Evolutionary conservation across 352 stramenopile genomes (phyloP), one percentile per base, ranked within the genome.

Genomic region (Peronospora farinosa): DNA sequence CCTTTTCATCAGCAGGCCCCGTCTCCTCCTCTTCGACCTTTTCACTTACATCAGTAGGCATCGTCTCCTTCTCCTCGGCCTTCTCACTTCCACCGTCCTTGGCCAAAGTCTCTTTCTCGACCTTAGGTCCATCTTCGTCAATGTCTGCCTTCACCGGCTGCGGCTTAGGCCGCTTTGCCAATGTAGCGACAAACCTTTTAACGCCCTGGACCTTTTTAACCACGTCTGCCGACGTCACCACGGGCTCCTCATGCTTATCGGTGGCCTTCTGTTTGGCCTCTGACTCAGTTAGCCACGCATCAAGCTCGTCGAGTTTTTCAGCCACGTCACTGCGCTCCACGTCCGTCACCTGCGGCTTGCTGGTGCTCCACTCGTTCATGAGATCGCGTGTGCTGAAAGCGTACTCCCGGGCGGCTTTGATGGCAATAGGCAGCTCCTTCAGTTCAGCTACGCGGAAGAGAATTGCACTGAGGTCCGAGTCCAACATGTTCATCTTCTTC

Each of bases 381-480:
- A 81, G 54, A 41, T 82, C 72, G 40, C 69, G 73, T 32, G 71
- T 85, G 43, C 67, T 86, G 32, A 78, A 79, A 25, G 68, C 66
- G 43, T 81, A 85, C 51, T 85, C 71, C 23, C 74, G 44, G 0
- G 72, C 79, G 17, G 72, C 80, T 46, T 84, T 76, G 16, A 97
- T 67, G 0, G 86, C 86, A 40, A 80, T 80, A 10, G 90, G 88
- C 45, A 95, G 73, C 42, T 84, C 83, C 40, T 78, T 87, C 25
- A 85, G 51, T 69, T 98, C 92, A 7, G 70, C 59, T 17, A 93
- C 68, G 37, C 92, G 88, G 69, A 96, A 95, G 23, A 93, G 83
- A n/a, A 95, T 84, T 44, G 86, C 88, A 47, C 83, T 78, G 7
- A 92, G 72, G 19, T 91, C 83, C 42, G 57, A 71, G n/a, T 89